A percentile compares a stretch with the other conserved stretches of the same genome.
These are phyloP conservation scores for Cryptococcus sp. DNA, from an alignment of 1,284 basidiomycete genomes.

Conservation along the genomic window DNA sequence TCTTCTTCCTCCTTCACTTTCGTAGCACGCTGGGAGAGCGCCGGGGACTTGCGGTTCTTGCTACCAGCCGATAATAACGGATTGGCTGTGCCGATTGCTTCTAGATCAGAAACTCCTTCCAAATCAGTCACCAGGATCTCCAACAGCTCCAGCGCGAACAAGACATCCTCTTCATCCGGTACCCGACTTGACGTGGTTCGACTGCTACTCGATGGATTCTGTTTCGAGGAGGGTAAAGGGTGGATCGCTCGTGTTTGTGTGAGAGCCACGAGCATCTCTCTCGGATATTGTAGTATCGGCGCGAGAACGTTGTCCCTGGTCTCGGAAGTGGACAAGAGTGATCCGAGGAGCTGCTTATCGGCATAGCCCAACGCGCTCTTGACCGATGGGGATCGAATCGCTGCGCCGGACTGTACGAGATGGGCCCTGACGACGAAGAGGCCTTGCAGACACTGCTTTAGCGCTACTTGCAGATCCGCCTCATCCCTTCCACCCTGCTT, in stretches of 20 bases:
- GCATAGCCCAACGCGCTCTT: neutral
- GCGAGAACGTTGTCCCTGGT: conserved; percentile 14
- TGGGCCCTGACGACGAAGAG: conserved; percentile 12
- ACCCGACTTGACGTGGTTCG: neutral
- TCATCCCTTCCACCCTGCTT: neutral
- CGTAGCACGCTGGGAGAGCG: conserved; percentile 1
- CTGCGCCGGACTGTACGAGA: neutral
- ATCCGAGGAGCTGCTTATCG: conserved; percentile 21
- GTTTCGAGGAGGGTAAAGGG: conserved; percentile 3
- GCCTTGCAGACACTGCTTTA: conserved; percentile 15
- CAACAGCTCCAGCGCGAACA: neutral
- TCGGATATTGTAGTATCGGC: conserved; percentile 15
- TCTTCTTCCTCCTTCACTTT: conserved; percentile 16
- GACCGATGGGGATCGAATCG: neutral
- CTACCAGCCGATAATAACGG: neutral
- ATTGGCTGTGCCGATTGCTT: no score
- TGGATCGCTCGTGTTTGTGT: conserved; percentile 16
- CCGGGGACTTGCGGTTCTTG: neutral
- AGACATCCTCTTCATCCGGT: neutral
- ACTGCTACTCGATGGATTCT: neutral
- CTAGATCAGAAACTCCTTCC: neutral
- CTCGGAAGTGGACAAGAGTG: conserved; percentile 15
- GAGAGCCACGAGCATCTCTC: conserved; percentile 16
- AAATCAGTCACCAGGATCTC: neutral
- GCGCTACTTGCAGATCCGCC: conserved; percentile 5